These are phyloP conservation scores for Kickxella alabastrina DNA, from an alignment of 192 early-diverging fungal genomes.

Conservation along the genomic window DNA sequence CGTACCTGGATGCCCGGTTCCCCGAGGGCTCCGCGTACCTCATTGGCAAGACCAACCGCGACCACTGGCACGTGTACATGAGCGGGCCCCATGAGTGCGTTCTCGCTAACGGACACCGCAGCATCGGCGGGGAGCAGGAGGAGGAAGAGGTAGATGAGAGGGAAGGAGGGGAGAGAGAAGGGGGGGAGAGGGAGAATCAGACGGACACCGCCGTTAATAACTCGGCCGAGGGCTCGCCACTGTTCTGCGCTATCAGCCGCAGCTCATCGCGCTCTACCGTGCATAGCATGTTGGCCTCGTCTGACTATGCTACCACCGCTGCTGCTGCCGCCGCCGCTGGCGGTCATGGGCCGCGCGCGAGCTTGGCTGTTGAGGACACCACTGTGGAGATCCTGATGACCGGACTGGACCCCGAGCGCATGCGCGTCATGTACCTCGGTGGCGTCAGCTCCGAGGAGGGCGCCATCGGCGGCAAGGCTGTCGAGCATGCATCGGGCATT, in stretches of 20 bases:
- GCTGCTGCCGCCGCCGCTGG: background rate
- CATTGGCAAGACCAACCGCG: constrained; percentile 88
- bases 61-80: constrained; percentile 96
- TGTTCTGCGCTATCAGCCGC: constrained; percentile 28
- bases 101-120: too few species aligned
- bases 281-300: background rate
- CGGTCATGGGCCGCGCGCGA: background rate
- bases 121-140: background rate
- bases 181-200: background rate
- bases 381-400: constrained; percentile 98
- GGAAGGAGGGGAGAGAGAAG: background rate
- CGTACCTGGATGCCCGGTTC: constrained; percentile 63
- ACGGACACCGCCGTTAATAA: constrained; percentile 23
- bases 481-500: constrained; percentile 78
- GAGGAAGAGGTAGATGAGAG: background rate
- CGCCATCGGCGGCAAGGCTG: constrained; percentile 60
- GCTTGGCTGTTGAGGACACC: constrained; percentile 63
- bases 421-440: constrained; percentile 72
- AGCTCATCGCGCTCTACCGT: constrained; percentile 44
- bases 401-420: constrained; percentile 72
- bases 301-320: background rate
- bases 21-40: constrained; percentile 79
- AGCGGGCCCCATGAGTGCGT: constrained; percentile 59
- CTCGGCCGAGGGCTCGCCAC: constrained; percentile 31
- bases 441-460: constrained; percentile 57